phyloP scores from a whole-genome alignment of 2,329 filamentous ascomycete genomes.

The Huntiella omanensis region DNA sequence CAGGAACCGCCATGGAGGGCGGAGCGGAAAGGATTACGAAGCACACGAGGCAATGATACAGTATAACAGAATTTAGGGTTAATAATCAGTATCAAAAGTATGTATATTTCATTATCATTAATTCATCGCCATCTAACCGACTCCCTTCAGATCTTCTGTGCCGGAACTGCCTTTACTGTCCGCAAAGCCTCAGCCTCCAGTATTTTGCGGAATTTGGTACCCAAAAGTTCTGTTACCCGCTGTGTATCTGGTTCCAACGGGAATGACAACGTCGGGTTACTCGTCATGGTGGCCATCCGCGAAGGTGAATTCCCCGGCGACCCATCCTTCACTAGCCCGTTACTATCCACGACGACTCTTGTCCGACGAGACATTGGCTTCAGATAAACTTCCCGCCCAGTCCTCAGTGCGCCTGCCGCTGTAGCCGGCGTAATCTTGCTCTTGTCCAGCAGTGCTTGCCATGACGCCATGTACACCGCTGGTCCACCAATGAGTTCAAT shows the following conservation, averaged over 20 bases:
- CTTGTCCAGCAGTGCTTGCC: slow-evolving; percentile 10
- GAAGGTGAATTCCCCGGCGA: not conserved
- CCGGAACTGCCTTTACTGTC: slow-evolving; percentile 1
- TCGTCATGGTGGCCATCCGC: not conserved
- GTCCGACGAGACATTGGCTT: slow-evolving; percentile 10
- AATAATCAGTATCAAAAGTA: too few species aligned
- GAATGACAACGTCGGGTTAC: slow-evolving; percentile 6
- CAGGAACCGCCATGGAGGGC: too few species aligned
- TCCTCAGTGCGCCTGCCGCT: slow-evolving; percentile 5
- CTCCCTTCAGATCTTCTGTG: not conserved
- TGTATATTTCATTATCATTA: too few species aligned
- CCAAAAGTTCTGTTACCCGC: slow-evolving; percentile 2
- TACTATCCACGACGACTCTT: not conserved
- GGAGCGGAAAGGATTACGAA: too few species aligned
- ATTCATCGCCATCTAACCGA: not conserved
- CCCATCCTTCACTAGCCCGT: not conserved
- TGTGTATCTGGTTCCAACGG: slow-evolving; percentile 9
- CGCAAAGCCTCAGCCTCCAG: slow-evolving; percentile 7
- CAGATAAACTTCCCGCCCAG: slow-evolving; percentile 9
- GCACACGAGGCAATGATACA: too few species aligned
- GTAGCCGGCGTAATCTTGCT: slow-evolving; percentile 9
- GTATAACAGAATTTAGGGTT: too few species aligned
- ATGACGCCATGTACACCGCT: slow-evolving; percentile 10
- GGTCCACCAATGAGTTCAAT: slow-evolving; percentile 9
- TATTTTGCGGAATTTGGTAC: slow-evolving; percentile 5